Base-by-base conservation (phyloP, 352 stramenopile species). In the Globisporangium cystogenes region DNA sequence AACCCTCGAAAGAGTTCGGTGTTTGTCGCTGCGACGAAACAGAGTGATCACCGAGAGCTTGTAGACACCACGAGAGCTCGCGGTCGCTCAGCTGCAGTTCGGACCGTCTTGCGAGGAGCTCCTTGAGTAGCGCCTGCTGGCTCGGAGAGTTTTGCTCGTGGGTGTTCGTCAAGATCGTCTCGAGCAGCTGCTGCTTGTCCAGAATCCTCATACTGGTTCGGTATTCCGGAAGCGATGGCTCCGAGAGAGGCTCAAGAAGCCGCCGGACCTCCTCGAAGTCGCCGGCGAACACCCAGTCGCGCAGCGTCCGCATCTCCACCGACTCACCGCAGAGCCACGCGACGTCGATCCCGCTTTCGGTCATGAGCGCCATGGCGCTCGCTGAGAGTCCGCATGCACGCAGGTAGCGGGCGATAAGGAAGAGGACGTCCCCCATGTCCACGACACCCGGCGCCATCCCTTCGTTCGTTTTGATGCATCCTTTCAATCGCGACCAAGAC, bases 241-340 rank as follows among this genome's bases (percentile, higher is more conserved):
- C 58, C 18, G 45, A 26, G 7, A 90, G 55, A 15, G 80, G 75
- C 31, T 47, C 31, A 4, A 90, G 51, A 15, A 87, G 48, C 15
- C 65, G 56, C n/a, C 51, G 51, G 37, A 75, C 73, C 47, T 57
- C 59, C 0, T 24, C 5, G 31, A 81, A 70, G 21, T 87, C 64
- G 21, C 80, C 75, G 4, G 56, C 42, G 26, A 87, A 76, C 51
- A 89, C 43, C 67, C 66, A 83, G 21, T 73, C 67, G 15, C 80
- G 73, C 44, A 91, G 65, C 49, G 81, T 24, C 0, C 62, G 59
- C 29, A 89, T 31, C 43, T 85, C 76, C 4, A 41, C 48, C 7
- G 67, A 83, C 31, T 59, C 43, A 0, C 81, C 76, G 24, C 72
- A 82, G 49, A 88, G 68, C 72, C 75, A 91, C 14, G 60, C 53